These are phyloP conservation scores for Chiua virens DNA, from an alignment of 768 basidiomycete genomes.

Conservation along the genomic window DNA sequence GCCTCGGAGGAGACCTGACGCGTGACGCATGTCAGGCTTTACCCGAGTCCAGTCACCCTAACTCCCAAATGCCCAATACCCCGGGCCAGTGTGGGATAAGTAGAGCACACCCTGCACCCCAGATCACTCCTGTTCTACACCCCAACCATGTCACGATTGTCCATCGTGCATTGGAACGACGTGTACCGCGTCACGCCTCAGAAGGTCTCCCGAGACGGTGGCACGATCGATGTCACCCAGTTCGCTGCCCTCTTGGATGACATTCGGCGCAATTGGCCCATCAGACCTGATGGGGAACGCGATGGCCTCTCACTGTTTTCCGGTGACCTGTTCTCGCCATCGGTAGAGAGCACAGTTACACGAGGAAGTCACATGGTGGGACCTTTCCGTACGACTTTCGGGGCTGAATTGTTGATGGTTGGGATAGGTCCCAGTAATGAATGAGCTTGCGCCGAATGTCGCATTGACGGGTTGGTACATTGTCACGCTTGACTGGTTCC, in stretches of 20 bases:
- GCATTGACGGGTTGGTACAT: constrained; percentile 67
- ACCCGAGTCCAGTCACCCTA: too few relatives aligned
- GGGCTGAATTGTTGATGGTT: neutral
- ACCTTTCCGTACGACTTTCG: neutral
- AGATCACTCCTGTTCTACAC: neutral
- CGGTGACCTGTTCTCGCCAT: constrained; percentile 87
- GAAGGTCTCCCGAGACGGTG: constrained; percentile 51
- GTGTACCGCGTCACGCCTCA: constrained; percentile 82
- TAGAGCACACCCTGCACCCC: neutral
- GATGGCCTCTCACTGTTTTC: constrained; percentile 86
- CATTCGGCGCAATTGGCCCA: constrained; percentile 58
- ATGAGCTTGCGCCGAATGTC: constrained; percentile 75
- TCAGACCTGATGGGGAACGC: constrained; percentile 45
- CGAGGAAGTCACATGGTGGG: constrained; percentile 87
- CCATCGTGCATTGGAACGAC: constrained; percentile 76
- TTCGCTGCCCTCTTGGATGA: constrained; percentile 72
- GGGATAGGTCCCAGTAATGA: constrained; percentile 81
- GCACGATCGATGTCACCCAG: constrained; percentile 85
- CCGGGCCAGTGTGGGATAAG: neutral
- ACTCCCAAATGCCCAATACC: too few relatives aligned
- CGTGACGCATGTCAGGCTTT: too few relatives aligned
- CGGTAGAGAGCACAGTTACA: constrained; percentile 83
- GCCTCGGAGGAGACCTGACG: too few relatives aligned
- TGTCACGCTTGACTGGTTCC: neutral
- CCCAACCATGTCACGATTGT: constrained; percentile 36